These are phyloP conservation scores for Thermothielavioides terrestris DNA, from an alignment of 495 filamentous ascomycete species.

Conservation along the genomic window DNA sequence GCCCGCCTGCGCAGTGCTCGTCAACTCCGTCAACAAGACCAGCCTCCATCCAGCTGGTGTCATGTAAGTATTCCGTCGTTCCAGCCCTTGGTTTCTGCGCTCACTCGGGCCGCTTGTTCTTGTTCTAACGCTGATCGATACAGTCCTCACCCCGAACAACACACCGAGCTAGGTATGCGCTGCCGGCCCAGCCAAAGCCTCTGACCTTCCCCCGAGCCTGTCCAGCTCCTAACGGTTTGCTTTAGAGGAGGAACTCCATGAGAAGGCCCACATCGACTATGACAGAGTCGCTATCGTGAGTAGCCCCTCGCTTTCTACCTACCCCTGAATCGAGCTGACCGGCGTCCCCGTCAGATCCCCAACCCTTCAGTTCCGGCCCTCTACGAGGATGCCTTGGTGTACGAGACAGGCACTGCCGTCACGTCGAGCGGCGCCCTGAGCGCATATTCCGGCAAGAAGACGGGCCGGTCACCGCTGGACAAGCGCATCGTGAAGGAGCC, in stretches of 20 bases:
- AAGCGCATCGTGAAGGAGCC: conserved; percentile 95
- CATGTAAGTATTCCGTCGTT: conserved; percentile 61
- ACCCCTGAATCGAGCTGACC: conserved; percentile 4
- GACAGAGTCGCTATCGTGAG: conserved; percentile 90
- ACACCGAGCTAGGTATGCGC: conserved; percentile 71
- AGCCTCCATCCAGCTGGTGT: conserved; percentile 84
- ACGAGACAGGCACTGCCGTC: conserved; percentile 96
- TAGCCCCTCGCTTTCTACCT: not conserved
- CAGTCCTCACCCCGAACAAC: conserved; percentile 73
- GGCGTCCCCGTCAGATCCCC: conserved; percentile 52
- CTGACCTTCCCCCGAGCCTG: not conserved
- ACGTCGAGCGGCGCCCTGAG: conserved; percentile 90
- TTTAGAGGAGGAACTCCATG: conserved; percentile 86
- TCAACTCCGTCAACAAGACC: conserved; percentile 75
- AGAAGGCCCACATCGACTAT: conserved; percentile 98
- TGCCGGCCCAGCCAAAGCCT: not conserved
- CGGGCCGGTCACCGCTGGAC: conserved; percentile 90
- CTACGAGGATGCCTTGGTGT: conserved; percentile 98
- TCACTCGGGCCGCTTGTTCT: not conserved
- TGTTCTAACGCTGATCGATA: conserved; percentile 9
- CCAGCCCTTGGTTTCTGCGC: conserved; percentile 8
- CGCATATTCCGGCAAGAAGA: conserved; percentile 96
- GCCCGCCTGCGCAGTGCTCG: conserved; percentile 49
- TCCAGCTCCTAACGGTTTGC: conserved; percentile 15
- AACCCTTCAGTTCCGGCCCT: conserved; percentile 85